Evolutionary conservation across 2,329 filamentous ascomycete genomes (phyloP), one percentile per base, ranked within the genome.

Genomic region (Nigrospora sphaerica): DNA sequence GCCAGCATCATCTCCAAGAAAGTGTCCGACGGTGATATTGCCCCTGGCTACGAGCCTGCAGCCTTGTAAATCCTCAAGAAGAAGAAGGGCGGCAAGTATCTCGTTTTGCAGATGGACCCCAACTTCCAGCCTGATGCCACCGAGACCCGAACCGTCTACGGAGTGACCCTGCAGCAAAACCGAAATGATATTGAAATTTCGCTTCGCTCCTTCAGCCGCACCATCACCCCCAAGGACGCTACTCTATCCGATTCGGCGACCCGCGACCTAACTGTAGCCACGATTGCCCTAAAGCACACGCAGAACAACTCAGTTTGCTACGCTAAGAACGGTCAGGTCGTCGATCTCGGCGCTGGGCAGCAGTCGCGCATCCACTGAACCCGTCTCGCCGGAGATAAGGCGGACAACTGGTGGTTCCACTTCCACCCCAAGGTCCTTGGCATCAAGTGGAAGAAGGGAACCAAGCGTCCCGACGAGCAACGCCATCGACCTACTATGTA

Each of bases 231-330:
- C 53, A 95, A 95, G 74, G 83, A 88, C 57, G 77, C 81, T 44
- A 69, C 79, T 16, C 79, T 98, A 16, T 80, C 91, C 35, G 88
- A 93, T 60, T 78, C 80, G 46, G 93, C 93, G 44, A 77, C 92
- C 51, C 84, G 92, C 51, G 93, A 98, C 62, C 75, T 98, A 53
- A 91, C 92, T 28, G 86, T 98, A 40, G 93, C 93, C 46, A 98
- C 93, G 46, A 96, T 98, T 62, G 90, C 93, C 32, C 78, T 97
- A 59, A 98, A 98, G 74, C 98, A 95, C 75, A 98, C 93, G 1
- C 91, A 98, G 72, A 95, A 90, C 64, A 98, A 98, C 80, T 96
- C 91, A 23, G 93, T 98, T 53, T 97, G 92, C 80, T 98, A 97
- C 65, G 91, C 93, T 46, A 77, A 89, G 53, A 91, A 95, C 60